Percentiles rank a stretch among this genome's conserved stretches.
Evolutionary conservation across 2,329 filamentous ascomycete genomes (phyloP).

Genomic region (Botrytis hyacinthi): DNA sequence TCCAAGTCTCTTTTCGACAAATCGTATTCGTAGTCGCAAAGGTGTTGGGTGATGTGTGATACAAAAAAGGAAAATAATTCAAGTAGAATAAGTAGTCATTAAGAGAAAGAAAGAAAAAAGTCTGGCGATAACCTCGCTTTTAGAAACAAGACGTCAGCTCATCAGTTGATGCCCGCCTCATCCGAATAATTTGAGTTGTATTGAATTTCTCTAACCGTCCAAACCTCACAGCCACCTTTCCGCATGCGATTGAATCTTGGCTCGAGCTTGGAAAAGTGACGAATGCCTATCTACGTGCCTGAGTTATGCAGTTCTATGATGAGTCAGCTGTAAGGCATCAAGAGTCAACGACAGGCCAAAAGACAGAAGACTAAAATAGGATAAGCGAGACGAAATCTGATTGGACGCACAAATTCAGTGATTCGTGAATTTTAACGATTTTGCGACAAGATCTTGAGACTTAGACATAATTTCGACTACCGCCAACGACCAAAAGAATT

Average conservation of each 20-base stretch:
- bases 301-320: neutral
- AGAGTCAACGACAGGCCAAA: neutral
- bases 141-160: constrained; percentile 9
- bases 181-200: neutral
- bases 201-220: neutral
- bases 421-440: constrained; percentile 17
- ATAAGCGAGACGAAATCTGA: constrained; percentile 19
- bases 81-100: neutral
- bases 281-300: neutral
- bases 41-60: neutral
- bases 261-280: neutral
- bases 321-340: neutral
- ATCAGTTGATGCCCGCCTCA: constrained; percentile 3
- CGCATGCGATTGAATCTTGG: neutral
- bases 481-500: constrained; percentile 13
- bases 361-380: constrained; percentile 6
- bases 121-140: constrained; percentile 10
- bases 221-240: neutral
- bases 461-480: constrained; percentile 19
- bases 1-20: neutral
- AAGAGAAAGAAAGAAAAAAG: neutral
- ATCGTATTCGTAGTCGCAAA: neutral
- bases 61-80: neutral
- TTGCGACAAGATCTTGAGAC: constrained; percentile 10
- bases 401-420: constrained; percentile 17